Conservation (phyloP, 1,139 yeast genomes). For the Hansenula anomala region DNA sequence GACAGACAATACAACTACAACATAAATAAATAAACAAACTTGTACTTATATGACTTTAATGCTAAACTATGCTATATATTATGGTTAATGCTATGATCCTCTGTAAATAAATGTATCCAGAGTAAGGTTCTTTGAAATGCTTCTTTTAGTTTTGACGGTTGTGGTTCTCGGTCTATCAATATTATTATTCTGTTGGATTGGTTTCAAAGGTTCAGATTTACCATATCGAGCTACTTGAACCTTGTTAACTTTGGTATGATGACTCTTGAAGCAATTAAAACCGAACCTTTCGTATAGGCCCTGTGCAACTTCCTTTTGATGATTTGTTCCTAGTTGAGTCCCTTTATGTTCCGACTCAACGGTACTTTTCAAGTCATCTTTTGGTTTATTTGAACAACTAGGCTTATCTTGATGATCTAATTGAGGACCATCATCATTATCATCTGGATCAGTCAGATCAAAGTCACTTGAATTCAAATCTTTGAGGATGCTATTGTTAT, state of each 20-base stretch:
- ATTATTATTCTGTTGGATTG: conserved; percentile 1
- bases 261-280: conserved; percentile 6
- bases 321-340: neutral
- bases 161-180: neutral
- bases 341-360: too few species aligned
- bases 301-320: neutral
- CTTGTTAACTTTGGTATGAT: too few species aligned
- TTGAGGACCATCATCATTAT: conserved; percentile 9
- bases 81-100: conserved; percentile 2
- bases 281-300: conserved; percentile 15
- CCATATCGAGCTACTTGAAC: too few species aligned
- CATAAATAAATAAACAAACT: too few species aligned
- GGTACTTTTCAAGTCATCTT: neutral
- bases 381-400: too few species aligned
- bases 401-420: too few species aligned
- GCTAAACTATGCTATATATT: neutral
- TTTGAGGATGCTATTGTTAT: neutral
- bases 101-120: conserved; percentile 18
- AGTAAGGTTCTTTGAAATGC: conserved; percentile 5
- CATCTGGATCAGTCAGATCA: conserved; percentile 28
- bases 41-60: too few species aligned
- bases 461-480: conserved; percentile 19
- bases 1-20: too few species aligned
- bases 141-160: neutral
- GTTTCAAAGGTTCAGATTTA: conserved; percentile 3